Evolutionary conservation across 495 filamentous ascomycete species (phyloP).

Genomic region (Daldinia childiae): DNA sequence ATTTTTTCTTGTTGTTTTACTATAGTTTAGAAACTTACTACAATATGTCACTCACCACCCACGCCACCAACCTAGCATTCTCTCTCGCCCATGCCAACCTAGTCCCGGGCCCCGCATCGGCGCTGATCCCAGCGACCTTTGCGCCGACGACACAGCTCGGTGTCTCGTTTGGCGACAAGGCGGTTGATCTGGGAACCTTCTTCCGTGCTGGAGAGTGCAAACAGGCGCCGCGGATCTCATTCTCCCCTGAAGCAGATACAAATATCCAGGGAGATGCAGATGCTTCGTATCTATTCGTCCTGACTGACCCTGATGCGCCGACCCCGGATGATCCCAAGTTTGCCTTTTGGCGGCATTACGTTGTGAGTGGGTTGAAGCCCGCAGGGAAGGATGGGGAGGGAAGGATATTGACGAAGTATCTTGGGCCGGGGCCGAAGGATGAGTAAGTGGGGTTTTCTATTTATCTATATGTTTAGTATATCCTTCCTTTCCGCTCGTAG

Average conservation of each 20-base stretch:
- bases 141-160: constrained; percentile 32
- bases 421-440: constrained; percentile 45
- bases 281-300: constrained; percentile 34
- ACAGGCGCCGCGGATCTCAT: constrained; percentile 32
- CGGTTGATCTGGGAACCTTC: constrained; percentile 36
- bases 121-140: constrained; percentile 39
- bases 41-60: constrained; percentile 20
- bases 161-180: constrained; percentile 31
- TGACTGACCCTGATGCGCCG: constrained; percentile 45
- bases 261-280: constrained; percentile 8
- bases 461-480: neutral
- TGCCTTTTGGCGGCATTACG: constrained; percentile 46
- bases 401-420: constrained; percentile 37
- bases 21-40: neutral
- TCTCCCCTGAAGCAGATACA: constrained; percentile 21
- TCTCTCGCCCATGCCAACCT: constrained; percentile 38
- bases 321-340: constrained; percentile 47
- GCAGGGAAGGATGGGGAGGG: neutral
- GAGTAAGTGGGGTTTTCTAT: constrained; percentile 25
- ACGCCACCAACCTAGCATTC: constrained; percentile 14
- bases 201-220: constrained; percentile 40
- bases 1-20: neutral
- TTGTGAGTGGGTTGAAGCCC: constrained; percentile 37
- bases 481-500: neutral
- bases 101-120: constrained; percentile 36